Base-by-base conservation (phyloP, 805 yeast genomes). In the Kockiozyma suomiensis region DNA sequence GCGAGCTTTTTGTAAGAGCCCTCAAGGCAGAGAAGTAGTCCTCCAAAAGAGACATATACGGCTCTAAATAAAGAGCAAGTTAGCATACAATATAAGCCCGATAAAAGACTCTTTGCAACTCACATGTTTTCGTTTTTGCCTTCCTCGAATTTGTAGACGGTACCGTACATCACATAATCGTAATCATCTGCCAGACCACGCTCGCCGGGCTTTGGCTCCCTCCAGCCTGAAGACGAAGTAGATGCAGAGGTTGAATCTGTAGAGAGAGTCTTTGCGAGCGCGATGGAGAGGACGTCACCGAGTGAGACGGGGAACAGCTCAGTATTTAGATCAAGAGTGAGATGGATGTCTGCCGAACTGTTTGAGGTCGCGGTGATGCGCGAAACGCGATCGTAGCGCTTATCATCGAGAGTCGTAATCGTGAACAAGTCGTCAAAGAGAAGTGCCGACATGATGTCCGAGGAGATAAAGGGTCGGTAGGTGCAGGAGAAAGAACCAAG, bases 141-240 rank as follows among this genome's bases (percentile, higher is more conserved):
- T 76, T 94, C 99, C 74, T 93, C 97, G 72, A 94, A 94, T 74
- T 93, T 92, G 80, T 94, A 94, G 48, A 94, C 96, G 5, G 97
- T 91, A 56, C 99, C 99, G 73, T 92, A 85, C 98, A 94, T 93
- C 66, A 94, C 98, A 70, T 94, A 94, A 74, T 93, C 98, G 78
- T 91, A 93, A 72, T 94, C 98, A 73, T 93, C 97, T 67, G 97
- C 97, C 70, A 93, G 80, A 4, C 96, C 83, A 71, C 87, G 83
- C 68, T 91, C 97, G 60, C 86, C 88, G 12, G 88, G 82, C 74
- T 82, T 88, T 47, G 97, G 96, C 7, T 89, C 90, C 73, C 91
- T 82, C 92, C 93, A 87, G 19, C 87, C 86, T 66, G 84, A 79
- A 13, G 78, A 68, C 38, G 82, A 82, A 49, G 78, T 78, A 6